Evolutionary conservation across 2,329 filamentous ascomycete species (phyloP), one percentile per base, ranked within the genome.

Genomic region (Cladophialophora bantiana): DNA sequence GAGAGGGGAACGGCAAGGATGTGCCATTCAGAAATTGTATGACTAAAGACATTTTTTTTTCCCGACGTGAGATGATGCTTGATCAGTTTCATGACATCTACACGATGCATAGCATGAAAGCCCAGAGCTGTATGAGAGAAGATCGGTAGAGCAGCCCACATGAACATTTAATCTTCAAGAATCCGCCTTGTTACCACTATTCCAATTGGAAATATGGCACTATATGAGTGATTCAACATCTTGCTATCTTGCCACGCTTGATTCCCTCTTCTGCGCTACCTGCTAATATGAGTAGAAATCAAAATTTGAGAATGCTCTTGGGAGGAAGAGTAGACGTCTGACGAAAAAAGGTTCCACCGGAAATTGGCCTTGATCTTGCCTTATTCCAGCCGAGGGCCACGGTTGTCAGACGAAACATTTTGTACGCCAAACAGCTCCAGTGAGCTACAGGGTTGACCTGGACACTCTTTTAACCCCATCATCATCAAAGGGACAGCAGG

Each of bases 31-130:
- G 13, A 42, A 60, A 31, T n/a, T 42, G 20, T 61, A 35, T 54
- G 15, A 18, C 26, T 7, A 18, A 50, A 3, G 62, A 54, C 59
- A 59, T 66, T 66, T 32, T 10, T 10, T 62, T 56, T 26, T n/a
- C 42, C 5, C 7, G 59, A 48, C 18, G 6, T 50, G 50, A 31
- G 20, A 56, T 54, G 36, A 36, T 13, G 15, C 31, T 18, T 2
- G 4, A 26, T 54, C 35, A 10, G 13, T 13, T 38, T 20, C 15
- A 31, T 36, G 45, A 18, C 31, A 60, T 15, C 18, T 26, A 48
- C 36, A 4, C 40, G 3, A 52, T 57, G 52, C 54, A 60, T 32
- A 35, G 13, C 40, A 61, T 10, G 32, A 35, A 36, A 40, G 26
- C 12, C 45, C 18, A 26, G 31, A 31, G 48, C 9, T 9, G 20